phyloP scores from a whole-genome alignment of 441 rosid genomes.

The Erysimum cheiri region DNA sequence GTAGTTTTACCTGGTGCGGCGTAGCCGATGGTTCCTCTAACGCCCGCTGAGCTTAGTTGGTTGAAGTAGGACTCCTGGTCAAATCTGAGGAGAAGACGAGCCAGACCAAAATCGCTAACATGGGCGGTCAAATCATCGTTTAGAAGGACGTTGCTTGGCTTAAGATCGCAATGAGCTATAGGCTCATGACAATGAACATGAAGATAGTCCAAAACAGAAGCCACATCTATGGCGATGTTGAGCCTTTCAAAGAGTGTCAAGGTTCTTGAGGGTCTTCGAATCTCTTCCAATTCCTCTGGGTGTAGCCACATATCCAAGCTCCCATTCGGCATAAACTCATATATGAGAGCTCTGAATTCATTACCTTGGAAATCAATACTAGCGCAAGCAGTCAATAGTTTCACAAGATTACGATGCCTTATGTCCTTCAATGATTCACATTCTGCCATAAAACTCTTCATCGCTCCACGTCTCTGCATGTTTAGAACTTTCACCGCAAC shows the following conservation, averaged over 20 bases:
- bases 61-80: neutral
- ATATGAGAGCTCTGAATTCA: constrained; percentile 34
- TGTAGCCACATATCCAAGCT: constrained; percentile 40
- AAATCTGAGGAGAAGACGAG: neutral
- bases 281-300: neutral
- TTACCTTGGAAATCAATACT: neutral
- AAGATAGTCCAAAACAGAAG: constrained; percentile 37
- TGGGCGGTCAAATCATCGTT: too few species aligned
- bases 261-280: neutral
- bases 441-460: neutral
- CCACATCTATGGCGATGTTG: constrained; percentile 33
- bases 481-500: constrained; percentile 22
- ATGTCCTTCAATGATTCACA: neutral
- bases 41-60: neutral
- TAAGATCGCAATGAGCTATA: constrained; percentile 27
- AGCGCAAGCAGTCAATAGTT: neutral
- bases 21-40: neutral
- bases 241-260: constrained; percentile 26
- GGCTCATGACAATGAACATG: constrained; percentile 7
- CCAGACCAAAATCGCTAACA: too few species aligned
- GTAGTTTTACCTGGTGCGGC: neutral
- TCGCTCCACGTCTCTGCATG: neutral
- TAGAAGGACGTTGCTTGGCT: too few species aligned
- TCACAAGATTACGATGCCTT: neutral
- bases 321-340: constrained; percentile 38